Evolutionary conservation across 1,139 yeast genomes (phyloP), one percentile per base, ranked within the genome.

Genomic region (Taphrina betulina): DNA sequence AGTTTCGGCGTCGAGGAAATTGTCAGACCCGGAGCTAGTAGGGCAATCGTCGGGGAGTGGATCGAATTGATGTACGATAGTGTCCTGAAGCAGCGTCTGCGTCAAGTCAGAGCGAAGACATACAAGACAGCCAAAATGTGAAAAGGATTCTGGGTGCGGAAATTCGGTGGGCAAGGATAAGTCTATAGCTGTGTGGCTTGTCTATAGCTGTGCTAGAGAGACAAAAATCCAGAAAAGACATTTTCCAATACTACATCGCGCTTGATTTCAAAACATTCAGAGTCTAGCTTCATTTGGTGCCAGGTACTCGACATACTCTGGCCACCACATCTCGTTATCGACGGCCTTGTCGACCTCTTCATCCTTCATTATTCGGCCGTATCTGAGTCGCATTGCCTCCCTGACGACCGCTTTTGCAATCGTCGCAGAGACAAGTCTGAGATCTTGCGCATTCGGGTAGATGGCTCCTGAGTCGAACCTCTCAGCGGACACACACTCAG

Each of bases 371-470:
- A 78, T 76, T 40, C 95, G 96, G 69, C 90, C 96, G 66, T 85
- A 50, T 78, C 63, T 87, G 73, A 53, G 95, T 83, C 71, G 87
- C 92, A 65, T 87, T 77, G 58, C 54, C 29, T 50, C 54, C 5
- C 54, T 45, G n/a, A 90, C 86, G 52, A 92, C 94, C 1, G 96
- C 96, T 26, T 96, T 85, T 26, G 97, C 97, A 58, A 90, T 89
- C 65, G 82, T 77, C 24, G 96, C 90, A 55, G 95, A 83, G 24
- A 94, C 90, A 66, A 85, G 90, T 66, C 81, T 84, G 64, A 90
- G 89, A 62, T 83, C 89, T 67, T 83, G 87, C 65, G 90, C 79
- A 62, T 88, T 86, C 36, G 97, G 96, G 60, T 90, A 77, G 65
- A 92, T 77, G 36, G 96, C 96, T 45, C 85, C 89, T 69, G 83